Percentiles rank a stretch among this genome's conserved stretches.
Conservation (phyloP, 2,329 filamentous ascomycete species). For the Aspergillus candidus region DNA sequence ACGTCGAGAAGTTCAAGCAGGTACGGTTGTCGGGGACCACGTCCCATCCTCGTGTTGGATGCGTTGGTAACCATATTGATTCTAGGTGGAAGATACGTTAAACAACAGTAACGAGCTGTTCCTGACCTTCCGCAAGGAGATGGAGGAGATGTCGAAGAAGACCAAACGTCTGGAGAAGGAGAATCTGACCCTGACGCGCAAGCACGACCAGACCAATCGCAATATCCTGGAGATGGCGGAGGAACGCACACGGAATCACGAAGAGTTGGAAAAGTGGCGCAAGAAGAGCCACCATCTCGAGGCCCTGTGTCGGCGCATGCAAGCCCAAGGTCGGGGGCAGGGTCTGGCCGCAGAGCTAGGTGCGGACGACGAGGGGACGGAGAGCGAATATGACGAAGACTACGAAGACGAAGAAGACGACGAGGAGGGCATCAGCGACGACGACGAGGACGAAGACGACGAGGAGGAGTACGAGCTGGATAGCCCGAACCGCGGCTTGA, state of each 20-base stretch:
- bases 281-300: constrained; percentile 88
- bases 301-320: constrained; percentile 93
- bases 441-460: constrained; percentile 55
- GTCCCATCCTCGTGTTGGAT: constrained; percentile 16
- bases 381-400: constrained; percentile 51
- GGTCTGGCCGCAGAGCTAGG: constrained; percentile 58
- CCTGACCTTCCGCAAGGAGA: constrained; percentile 93
- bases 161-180: constrained; percentile 96
- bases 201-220: constrained; percentile 86
- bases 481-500: constrained; percentile 22
- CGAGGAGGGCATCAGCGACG: constrained; percentile 56
- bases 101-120: constrained; percentile 99
- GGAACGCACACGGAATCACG: constrained; percentile 70
- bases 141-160: constrained; percentile 99
- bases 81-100: constrained; percentile 92
- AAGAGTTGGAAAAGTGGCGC: constrained; percentile 70
- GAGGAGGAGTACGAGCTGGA: constrained; percentile 49
- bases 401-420: constrained; percentile 62
- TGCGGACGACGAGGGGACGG: constrained; percentile 37
- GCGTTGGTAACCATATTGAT: constrained; percentile 42
- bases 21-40: constrained; percentile 48
- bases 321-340: constrained; percentile 80
- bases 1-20: constrained; percentile 99
- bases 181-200: constrained; percentile 82
- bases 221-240: constrained; percentile 98